These are phyloP conservation scores for Panus rudis DNA, from an alignment of 768 basidiomycete species.

Conservation along the genomic window DNA sequence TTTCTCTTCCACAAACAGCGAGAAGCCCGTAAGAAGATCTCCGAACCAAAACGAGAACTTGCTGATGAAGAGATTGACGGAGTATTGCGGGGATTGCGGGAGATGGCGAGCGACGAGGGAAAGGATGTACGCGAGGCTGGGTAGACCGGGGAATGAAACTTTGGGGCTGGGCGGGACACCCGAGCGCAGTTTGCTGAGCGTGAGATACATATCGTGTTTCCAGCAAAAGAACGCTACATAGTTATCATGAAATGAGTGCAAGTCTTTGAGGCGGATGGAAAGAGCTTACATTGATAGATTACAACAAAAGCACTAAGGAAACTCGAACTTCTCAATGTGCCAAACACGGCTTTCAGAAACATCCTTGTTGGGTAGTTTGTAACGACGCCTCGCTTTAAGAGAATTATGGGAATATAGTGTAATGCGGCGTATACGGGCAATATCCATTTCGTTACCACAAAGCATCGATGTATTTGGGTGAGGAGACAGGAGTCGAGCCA, in stretches of 20 bases:
- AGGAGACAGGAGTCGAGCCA: conserved; percentile 51
- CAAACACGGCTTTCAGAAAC: conserved; percentile 55
- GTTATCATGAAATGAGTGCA: not conserved
- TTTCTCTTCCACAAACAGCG: conserved; percentile 82
- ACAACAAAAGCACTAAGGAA: conserved; percentile 80
- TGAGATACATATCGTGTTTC: conserved; percentile 51
- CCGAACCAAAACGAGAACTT: conserved; percentile 67
- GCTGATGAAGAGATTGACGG: conserved; percentile 54
- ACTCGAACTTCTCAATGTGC: conserved; percentile 75
- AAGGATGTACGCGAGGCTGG: conserved; percentile 30
- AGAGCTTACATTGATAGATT: conserved; percentile 65
- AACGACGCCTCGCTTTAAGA: conserved; percentile 71
- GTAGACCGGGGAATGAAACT: conserved; percentile 30
- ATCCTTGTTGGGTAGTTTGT: conserved; percentile 57
- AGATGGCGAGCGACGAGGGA: conserved; percentile 20
- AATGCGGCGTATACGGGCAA: conserved; percentile 81
- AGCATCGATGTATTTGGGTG: conserved; percentile 63
- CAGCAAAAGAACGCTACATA: conserved; percentile 56
- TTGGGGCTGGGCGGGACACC: not conserved
- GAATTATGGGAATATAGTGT: conserved; percentile 77
- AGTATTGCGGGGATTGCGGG: conserved; percentile 25
- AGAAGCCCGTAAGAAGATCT: conserved; percentile 67
- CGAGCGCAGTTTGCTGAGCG: conserved; percentile 28
- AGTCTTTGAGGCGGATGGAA: not conserved
- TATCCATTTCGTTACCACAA: conserved; percentile 78